Base-by-base conservation (phyloP, 345 rosid genomes). In the Boechera divaricarpa region DNA sequence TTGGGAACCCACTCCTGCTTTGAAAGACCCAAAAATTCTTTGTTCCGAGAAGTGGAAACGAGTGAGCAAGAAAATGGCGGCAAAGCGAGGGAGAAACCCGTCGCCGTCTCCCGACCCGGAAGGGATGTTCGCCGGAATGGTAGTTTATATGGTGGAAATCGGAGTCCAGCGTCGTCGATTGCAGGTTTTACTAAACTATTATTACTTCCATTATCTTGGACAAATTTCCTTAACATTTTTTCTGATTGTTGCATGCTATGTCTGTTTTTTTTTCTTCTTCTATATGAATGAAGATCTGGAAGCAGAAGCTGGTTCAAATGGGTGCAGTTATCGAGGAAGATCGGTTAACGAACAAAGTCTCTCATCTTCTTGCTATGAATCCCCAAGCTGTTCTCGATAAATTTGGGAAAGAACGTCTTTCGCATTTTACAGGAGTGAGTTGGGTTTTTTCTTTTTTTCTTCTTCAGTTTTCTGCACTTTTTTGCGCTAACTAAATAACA, bases 291-390 rank as follows among this genome's bases (percentile, higher is more conserved):
- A 4, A 94, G 97, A 88, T 94, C 38, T 94, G 97, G 98, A 91
- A 84, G 90, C 90, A 88, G 80, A 94, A 87, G 82, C 85, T 94
- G 64, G 73, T 87, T 38, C 98, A 91, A 80, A 88, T 89, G 96
- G 97, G 97, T 69, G 97, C 94, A 16, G 58, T 73, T 7, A 35
- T 91, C 11, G 89, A 81, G 76, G 84, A 82, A 73, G 47, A 44
- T 52, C 73, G 80, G 39, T 70, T 90, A 52, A 85, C 89, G 6
- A 85, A 83, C 60, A 87, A 75, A 65, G 90, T 87, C 49, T 87
- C 86, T 60, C 91, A 87, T 79, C 78, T 91, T 69, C 82, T 94
- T 45, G 97, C 92, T 18, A 78, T 79, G 82, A 81, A 66, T 75
- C 71, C 80, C 9, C 54, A 83, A 70, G 74, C 80, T 58, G 91